Base-by-base conservation (phyloP, 1,284 basidiomycete genomes). In the Sutorius eximius region DNA sequence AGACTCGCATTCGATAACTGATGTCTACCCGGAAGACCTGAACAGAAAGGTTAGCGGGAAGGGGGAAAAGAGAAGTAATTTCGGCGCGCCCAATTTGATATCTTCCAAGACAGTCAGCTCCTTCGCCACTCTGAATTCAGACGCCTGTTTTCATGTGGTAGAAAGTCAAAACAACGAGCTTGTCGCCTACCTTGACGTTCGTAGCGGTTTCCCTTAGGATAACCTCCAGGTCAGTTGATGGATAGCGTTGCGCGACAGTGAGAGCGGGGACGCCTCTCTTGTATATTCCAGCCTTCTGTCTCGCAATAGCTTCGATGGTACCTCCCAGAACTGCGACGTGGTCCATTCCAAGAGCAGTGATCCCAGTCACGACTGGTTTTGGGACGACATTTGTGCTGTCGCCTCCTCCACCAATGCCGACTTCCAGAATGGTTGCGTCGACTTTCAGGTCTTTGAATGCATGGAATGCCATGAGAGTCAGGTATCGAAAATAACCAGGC, bases 381-480 rank as follows among this genome's bases (percentile, higher is more conserved):
- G 93, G 94, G 1, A 99, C 93, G 58, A 98, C 86, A 67, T 99
- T 99, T 30, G 97, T 99, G 65, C 93, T 94, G 70, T 99, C 97
- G 68, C 93, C 95, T 24, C 84, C 82, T 20, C 97, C 97, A 16
- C 97, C 97, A 20, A 99, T 91, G 15, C 97, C 97, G 36, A 99
- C 97, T 79, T 99, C 97, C 32, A 99, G 81, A 43, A 99, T 84
- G 1, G 95, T 95, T 5, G 93, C 95, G 63, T 94, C 86, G 16
- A 91, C 87, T 65, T 86, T 83, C 33, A 89, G 75, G 30, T 84
- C 80, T 43, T 94, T 76, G 75, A 99, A 99, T 11, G 89, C 81
- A 69, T 99, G 95, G 71, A 87, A 98, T 0, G 95, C 94, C 65
- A 99, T 78, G 9, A 98, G 79, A 1, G 97, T 99, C 45, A 99